Conservation (phyloP, 176 grass and related monocot genomes). For the Oryza longistaminata region DNA sequence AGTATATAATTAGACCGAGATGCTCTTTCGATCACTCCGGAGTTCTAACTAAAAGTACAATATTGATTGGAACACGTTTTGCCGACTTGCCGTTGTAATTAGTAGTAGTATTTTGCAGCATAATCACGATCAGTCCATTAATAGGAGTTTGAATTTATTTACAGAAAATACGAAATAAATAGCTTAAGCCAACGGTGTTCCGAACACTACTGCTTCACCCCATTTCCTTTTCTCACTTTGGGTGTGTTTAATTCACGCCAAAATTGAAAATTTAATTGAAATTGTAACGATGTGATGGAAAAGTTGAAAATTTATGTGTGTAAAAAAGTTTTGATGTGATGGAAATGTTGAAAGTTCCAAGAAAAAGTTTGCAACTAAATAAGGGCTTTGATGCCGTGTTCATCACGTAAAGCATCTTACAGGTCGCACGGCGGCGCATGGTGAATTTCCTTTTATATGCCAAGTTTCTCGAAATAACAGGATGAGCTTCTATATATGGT, state of each 20-base stretch:
- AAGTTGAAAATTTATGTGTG: no score
- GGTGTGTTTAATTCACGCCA: no score
- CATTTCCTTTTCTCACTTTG: background rate
- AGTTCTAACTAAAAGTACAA: no score
- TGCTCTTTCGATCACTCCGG: background rate
- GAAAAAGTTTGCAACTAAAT: no score
- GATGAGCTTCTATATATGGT: background rate
- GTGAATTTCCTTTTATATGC: background rate
- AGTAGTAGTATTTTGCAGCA: background rate
- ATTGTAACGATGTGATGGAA: no score
- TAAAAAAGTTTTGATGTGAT: no score
- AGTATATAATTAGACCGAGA: background rate
- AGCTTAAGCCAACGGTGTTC: background rate
- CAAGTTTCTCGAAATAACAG: background rate
- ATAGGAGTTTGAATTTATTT: background rate
- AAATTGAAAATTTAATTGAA: no score
- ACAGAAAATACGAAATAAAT: background rate
- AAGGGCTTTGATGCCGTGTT: background rate
- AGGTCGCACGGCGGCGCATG: background rate
- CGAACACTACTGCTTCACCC: background rate
- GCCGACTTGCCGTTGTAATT: no score
- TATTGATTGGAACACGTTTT: no score
- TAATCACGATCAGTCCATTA: background rate
- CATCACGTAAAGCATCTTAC: constrained; percentile 16
- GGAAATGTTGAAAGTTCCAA: no score